These are phyloP conservation scores for Gloeostereum incarnatum DNA, from an alignment of 768 basidiomycete species.

Conservation along the genomic window DNA sequence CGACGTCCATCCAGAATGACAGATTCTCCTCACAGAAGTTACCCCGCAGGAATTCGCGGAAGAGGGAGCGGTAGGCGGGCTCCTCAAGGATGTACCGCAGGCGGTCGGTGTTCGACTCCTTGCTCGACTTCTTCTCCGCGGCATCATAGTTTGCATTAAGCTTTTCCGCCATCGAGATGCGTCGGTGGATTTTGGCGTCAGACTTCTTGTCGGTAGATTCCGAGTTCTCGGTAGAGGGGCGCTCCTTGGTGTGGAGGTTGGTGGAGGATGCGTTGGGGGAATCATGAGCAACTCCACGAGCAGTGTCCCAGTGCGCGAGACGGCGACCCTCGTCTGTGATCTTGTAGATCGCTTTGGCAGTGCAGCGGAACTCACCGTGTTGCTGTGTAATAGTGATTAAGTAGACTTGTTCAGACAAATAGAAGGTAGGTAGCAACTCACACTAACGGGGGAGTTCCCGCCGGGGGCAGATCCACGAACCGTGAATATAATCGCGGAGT, in stretches of 20 bases:
- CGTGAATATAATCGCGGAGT: conserved; percentile 89
- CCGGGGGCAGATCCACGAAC: conserved; percentile 75
- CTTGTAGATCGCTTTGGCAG: conserved; percentile 90
- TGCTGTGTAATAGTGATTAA: conserved; percentile 36
- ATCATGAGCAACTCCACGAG: conserved; percentile 29
- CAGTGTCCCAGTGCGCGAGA: conserved; percentile 75
- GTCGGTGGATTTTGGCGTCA: conserved; percentile 65
- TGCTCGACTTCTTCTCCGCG: conserved; percentile 45
- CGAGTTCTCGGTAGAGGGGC: conserved; percentile 49
- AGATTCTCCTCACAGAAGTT: conserved; percentile 99
- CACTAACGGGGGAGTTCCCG: conserved; percentile 66
- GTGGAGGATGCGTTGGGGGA: conserved; percentile 62
- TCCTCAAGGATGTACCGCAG: conserved; percentile 90
- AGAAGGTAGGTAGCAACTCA: conserved; percentile 24
- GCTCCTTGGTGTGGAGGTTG: conserved; percentile 48
- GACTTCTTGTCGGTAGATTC: conserved; percentile 23
- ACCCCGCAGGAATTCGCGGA: conserved; percentile 87
- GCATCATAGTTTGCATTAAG: conserved; percentile 48
- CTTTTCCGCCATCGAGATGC: conserved; percentile 71
- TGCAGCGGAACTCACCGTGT: conserved; percentile 95
- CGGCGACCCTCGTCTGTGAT: conserved; percentile 88
- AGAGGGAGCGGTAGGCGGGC: conserved; percentile 76
- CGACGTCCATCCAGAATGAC: conserved; percentile 94
- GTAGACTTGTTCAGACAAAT: too few species aligned
- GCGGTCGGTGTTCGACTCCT: conserved; percentile 90